Percentiles rank a stretch among this genome's conserved stretches.
Conservation (phyloP, 352 stramenopile genomes). For the Blastocystis sp. region DNA sequence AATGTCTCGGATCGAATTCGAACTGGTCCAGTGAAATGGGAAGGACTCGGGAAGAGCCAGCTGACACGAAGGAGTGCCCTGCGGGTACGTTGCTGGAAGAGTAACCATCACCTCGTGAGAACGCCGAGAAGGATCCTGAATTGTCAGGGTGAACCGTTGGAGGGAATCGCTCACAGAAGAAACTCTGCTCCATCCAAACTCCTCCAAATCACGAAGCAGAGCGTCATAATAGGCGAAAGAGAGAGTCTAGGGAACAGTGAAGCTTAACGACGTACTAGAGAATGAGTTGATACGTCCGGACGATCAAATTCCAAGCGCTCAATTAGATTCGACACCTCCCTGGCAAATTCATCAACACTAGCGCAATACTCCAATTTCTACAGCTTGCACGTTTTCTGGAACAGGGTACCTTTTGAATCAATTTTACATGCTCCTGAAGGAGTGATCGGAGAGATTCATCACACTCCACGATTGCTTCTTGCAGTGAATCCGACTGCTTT, state of each 20-base stretch:
- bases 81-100: background rate
- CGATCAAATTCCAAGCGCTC: background rate
- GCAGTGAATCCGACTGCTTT: background rate
- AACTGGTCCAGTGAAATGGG: background rate
- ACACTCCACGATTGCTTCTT: background rate
- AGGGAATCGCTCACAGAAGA: background rate
- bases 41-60: conserved; percentile 1
- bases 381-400: background rate
- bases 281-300: background rate
- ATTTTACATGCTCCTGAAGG: background rate
- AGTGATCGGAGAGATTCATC: background rate
- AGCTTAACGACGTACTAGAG: background rate
- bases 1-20: background rate
- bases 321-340: background rate
- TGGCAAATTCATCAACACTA: background rate
- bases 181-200: background rate
- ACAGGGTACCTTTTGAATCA: background rate
- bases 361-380: conserved; percentile 36
- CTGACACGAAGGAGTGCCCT: background rate
- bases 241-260: background rate
- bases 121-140: background rate
- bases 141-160: background rate
- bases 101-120: conserved; percentile 5
- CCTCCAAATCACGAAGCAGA: background rate
- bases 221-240: background rate